phyloP scores from a whole-genome alignment of 108 stramenopile genomes.

The Nitzschia palea region DNA sequence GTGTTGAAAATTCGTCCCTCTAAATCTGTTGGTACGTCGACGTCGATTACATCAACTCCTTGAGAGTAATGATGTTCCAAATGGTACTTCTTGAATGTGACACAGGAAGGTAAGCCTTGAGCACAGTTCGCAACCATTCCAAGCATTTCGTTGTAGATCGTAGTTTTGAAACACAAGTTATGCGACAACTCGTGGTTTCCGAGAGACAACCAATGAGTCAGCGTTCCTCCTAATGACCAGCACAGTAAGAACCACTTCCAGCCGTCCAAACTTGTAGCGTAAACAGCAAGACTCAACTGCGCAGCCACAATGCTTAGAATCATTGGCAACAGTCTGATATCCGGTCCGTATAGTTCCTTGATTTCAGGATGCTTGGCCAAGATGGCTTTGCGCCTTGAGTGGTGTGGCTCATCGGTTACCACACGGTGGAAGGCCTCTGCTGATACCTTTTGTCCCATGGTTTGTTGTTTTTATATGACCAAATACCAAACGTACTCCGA shows the following conservation, averaged over 20 bases:
- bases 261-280: slow-evolving; percentile 30
- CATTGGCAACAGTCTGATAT: slow-evolving; percentile 62
- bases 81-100: slow-evolving; percentile 94
- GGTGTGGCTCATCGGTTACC: slow-evolving; percentile 50
- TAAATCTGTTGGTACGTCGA: slow-evolving; percentile 81
- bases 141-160: slow-evolving; percentile 67
- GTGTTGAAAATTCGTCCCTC: slow-evolving; percentile 80
- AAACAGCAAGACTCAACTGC: slow-evolving; percentile 59
- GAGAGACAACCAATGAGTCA: slow-evolving; percentile 86
- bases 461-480: no score
- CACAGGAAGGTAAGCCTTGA: slow-evolving; percentile 80
- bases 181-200: slow-evolving; percentile 93
- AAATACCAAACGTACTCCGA: no score
- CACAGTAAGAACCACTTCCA: slow-evolving; percentile 42
- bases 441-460: slow-evolving; percentile 40
- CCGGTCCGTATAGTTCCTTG: slow-evolving; percentile 80
- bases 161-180: slow-evolving; percentile 75
- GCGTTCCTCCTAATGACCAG: slow-evolving; percentile 75
- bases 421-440: slow-evolving; percentile 22
- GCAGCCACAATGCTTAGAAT: slow-evolving; percentile 59
- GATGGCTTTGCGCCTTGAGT: slow-evolving; percentile 73
- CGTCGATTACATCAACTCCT: slow-evolving; percentile 84
- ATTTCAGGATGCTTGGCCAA: slow-evolving; percentile 78
- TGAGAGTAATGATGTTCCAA: slow-evolving; percentile 92
- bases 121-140: slow-evolving; percentile 89